Base-by-base conservation (phyloP, 345 rosid species). In the Corchorus olitorius region DNA sequence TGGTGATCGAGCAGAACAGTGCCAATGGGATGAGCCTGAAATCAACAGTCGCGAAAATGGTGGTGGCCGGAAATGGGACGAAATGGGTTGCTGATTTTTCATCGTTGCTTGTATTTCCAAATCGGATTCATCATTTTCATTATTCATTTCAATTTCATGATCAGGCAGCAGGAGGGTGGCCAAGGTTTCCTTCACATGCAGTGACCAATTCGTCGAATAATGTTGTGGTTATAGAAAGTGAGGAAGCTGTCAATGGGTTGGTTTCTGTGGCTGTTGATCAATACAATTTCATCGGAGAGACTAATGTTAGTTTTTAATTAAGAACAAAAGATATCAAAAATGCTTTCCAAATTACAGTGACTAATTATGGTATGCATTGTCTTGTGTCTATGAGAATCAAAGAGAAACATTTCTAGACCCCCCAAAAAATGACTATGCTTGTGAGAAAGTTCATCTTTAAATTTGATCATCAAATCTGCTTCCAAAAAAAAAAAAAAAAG, bases 61-160 rank as follows among this genome's bases (percentile, higher is more conserved):
- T 71, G 15, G 88, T 89, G 75, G 78, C 81, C 0, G 87, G 87
- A 0, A 87, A 89, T 6, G 90, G 91, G 75, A 89, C 90, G 0
- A 87, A 79, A 72, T 91, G 96, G 96, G 77, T 85, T 2, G 92
- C 88, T 50, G 93, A 93, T 83, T 93, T 93, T 68, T 83, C 88
- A 1, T 16, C 76, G 13, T 41, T 86, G 16, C 50, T 92, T 56
- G 77, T 92, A 20, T 90, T 92, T 72, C 97, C 97, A 1, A 76
- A 89, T 71, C 72, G 78, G 69, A 87, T 90, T 53, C 82, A 70
- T 52, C 87, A 90, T 79, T 84, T 90, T 70, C 95, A 88, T 49
- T 89, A 88, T 72, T 89, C 92, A 9, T 79, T 89, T 48, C 84
- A 77, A 39, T 4, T 39, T 33, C 2, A 70, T 39, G 43, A 39